Base-by-base conservation (phyloP, 202 grass and related monocot genomes). In the Eragrostis tef region DNA sequence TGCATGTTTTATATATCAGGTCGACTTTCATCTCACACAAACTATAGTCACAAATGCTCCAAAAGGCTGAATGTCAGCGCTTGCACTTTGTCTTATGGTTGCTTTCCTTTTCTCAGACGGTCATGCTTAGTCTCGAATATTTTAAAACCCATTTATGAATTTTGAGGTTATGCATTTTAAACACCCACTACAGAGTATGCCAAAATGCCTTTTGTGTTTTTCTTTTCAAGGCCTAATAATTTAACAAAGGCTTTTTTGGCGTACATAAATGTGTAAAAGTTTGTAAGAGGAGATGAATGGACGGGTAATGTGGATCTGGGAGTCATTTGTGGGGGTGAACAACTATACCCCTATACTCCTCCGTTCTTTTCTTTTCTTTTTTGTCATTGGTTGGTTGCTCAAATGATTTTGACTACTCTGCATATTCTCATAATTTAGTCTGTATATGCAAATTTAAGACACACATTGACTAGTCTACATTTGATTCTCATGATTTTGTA, bases 111-210 rank as follows among this genome's bases (percentile, higher is more conserved):
- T 51, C 70, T 67, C 62, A 26, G 17, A 17, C 17, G 20, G 44
- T 17, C 44, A 27, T 86, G 11, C 15, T 14, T 62, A 75, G 27
- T 67, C 70, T 81, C 62, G 80, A 64, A 14, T 73, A 49, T 87
- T 81, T 77, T 17, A 62, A 17, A 81, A 58, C 62, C 57, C 64
- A 49, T 80, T 66, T 69, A 26, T 74, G 61, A 71, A 36, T 85
- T 72, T 61, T 79, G 36, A 73, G 69, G 67, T 45, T 25, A 73
- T 85, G 67, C 67, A 51, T 41, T 65, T 79, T 79, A 73, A 59
- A 22, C 53, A 46, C 31, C 21, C 42, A 25, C 34, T 45, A 47
- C 22, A 9, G 13, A 48, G 19, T 56, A 56, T 21, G 17, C 19
- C 44, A 48, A 81, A 29, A 59, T 31, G 20, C 43, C 70, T 81